Evolutionary conservation across 78 protist species (phyloP), one percentile per base, ranked within the genome.

Genomic region (Dictyostelium purpureum): DNA sequence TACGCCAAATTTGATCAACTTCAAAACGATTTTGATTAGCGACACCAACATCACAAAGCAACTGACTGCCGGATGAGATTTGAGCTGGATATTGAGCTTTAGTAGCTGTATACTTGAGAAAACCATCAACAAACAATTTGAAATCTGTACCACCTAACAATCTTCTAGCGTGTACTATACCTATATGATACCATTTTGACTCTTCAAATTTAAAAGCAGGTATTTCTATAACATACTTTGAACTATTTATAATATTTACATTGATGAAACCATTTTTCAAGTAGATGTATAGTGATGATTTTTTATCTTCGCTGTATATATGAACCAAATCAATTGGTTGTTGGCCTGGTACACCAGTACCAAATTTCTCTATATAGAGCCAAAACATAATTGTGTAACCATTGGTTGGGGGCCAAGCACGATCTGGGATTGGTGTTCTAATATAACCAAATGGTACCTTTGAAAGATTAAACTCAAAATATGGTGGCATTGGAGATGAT

Each of bases 311-410:
- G 14, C 77, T 59, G 59, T 73, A 85, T 24, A 85, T 56, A 61
- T 70, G 59, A 1, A 85, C 75, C 26, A 85, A 26, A 42, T 85
- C 92, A 52, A 85, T 85, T 45, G 63, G 49, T 21, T 35, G 57
- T 7, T 51, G 70, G 38, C 10, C 40, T 24, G 24, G 4, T 24
- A 4, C 77, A 69, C 21, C 18, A 63, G 42, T 63, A 28, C 38
- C 38, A 63, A 63, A 63, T 33, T 52, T 70, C n/a, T 85, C 92
- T 16, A 85, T 85, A 49, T 85, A 85, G 16, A 85, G 59, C 92
- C 92, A 85, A 85, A 85, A 85, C 80, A 85, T 35, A 11, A 85
- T 70, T 37, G 92, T 73, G 11, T 85, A 85, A 4, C 92, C 92
- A 31, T 70, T 85, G 70, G 92, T 85, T 56, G 92, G 92, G 6